These are phyloP conservation scores for Cupressus sempervirens DNA, from an alignment of 75 land plant species.

Conservation along the genomic window DNA sequence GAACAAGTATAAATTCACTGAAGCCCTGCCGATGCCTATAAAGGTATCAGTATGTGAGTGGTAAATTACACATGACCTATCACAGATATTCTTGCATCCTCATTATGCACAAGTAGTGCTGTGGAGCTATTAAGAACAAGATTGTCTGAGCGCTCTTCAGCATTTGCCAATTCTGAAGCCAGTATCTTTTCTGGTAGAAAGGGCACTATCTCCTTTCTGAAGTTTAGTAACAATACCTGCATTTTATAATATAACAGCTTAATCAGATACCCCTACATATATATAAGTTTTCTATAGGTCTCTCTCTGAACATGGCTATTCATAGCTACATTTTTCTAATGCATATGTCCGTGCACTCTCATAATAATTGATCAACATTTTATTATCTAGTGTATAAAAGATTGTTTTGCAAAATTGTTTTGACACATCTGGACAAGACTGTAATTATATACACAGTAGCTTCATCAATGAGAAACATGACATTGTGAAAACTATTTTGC, in stretches of 20 bases:
- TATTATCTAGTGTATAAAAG: background rate
- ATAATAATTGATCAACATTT: background rate
- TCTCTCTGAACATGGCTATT: background rate
- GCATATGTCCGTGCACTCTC: background rate
- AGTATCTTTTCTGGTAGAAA: constrained; percentile 39
- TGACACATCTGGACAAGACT: background rate
- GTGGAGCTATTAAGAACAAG: constrained; percentile 53
- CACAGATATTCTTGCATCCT: constrained; percentile 83
- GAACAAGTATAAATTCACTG: background rate
- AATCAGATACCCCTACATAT: background rate
- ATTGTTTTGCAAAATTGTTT: background rate
- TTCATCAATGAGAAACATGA: background rate
- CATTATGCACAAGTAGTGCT: constrained; percentile 86
- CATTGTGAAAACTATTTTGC: background rate
- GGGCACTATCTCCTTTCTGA: constrained; percentile 83
- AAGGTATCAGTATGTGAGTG: constrained; percentile 1
- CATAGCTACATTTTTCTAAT: background rate
- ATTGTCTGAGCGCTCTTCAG: constrained; percentile 83
- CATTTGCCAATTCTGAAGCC: constrained; percentile 10
- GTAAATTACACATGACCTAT: constrained; percentile 64
- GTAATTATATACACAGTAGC: background rate
- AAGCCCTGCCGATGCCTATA: background rate
- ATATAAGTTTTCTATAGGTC: background rate
- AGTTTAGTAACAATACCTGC: constrained; percentile 80
- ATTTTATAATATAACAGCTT: background rate